phyloP scores from a whole-genome alignment of 164 flowering plant genomes.

The Kingdonia uniflora region DNA sequence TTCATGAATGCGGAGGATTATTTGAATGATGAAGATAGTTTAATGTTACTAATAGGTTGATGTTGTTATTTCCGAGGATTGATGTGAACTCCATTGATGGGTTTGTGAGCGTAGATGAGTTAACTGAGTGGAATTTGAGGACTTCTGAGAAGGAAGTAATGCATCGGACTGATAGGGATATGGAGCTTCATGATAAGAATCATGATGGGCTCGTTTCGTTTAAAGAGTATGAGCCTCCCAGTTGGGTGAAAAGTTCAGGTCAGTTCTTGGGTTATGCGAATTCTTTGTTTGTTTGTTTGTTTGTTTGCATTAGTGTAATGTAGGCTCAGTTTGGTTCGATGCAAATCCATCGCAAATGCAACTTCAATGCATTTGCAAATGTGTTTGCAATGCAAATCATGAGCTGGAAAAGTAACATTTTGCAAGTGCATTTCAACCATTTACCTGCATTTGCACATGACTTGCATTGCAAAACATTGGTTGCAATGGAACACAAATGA shows the following conservation, averaged over 20 bases:
- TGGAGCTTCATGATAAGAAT: constrained; percentile 89
- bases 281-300: no score
- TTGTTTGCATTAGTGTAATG: background rate
- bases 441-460: no score
- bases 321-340: no score
- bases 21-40: constrained; percentile 76
- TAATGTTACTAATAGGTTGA: constrained; percentile 59
- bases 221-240: constrained; percentile 78
- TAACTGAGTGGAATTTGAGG: constrained; percentile 68
- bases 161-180: constrained; percentile 77
- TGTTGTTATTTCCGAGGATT: constrained; percentile 67
- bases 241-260: constrained; percentile 69
- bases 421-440: no score
- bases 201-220: constrained; percentile 73
- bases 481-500: no score
- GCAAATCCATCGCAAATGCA: no score
- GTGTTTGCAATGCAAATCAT: no score
- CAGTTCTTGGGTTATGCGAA: no score
- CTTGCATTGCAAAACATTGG: no score
- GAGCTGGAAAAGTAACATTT: no score
- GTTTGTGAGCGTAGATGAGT: constrained; percentile 44
- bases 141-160: constrained; percentile 54
- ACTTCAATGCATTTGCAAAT: no score
- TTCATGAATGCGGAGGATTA: constrained; percentile 88
- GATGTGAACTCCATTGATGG: constrained; percentile 82